Evolutionary conservation across 805 yeast genomes (phyloP).

Genomic region (Yamadazyma akitaensis): DNA sequence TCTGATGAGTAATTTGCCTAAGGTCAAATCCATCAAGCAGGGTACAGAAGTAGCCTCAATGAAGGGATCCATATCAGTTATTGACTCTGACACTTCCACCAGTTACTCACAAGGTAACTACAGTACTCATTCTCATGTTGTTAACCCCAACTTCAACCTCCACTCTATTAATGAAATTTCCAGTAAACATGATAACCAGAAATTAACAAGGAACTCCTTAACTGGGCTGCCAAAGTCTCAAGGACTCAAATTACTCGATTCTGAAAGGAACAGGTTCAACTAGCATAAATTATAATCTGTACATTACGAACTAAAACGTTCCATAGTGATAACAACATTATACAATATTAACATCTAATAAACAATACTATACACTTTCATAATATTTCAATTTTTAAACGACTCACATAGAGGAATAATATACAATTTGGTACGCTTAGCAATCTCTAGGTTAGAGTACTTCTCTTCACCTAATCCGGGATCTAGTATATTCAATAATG

Average conservation of each 20-base stretch:
- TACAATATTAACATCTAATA: not conserved
- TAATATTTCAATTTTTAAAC: slow-evolving; percentile 4
- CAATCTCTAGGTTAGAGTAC: slow-evolving; percentile 27
- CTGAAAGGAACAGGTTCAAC: not conserved
- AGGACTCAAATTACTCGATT: not conserved
- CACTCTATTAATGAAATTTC: slow-evolving; percentile 1
- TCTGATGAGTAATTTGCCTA: not conserved
- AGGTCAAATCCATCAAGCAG: not conserved
- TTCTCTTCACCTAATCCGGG: slow-evolving; percentile 23
- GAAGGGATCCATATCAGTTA: slow-evolving; percentile 17
- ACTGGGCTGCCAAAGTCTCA: not conserved
- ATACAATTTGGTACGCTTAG: slow-evolving; percentile 29
- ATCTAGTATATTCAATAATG: slow-evolving; percentile 34
- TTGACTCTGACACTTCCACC: slow-evolving; percentile 10
- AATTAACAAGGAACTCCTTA: not conserved
- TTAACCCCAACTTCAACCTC: slow-evolving; percentile 2
- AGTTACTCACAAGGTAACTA: slow-evolving; percentile 1
- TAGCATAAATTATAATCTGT: not conserved
- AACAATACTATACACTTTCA: not conserved
- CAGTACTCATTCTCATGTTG: not conserved
- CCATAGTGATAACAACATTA: not conserved
- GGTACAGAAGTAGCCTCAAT: slow-evolving; percentile 16
- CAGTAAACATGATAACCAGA: not conserved
- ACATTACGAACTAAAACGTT: not conserved
- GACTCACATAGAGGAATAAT: slow-evolving; percentile 28